Base-by-base conservation (phyloP, 2,329 filamentous ascomycete species). In the Ceratocystis cubensis region DNA sequence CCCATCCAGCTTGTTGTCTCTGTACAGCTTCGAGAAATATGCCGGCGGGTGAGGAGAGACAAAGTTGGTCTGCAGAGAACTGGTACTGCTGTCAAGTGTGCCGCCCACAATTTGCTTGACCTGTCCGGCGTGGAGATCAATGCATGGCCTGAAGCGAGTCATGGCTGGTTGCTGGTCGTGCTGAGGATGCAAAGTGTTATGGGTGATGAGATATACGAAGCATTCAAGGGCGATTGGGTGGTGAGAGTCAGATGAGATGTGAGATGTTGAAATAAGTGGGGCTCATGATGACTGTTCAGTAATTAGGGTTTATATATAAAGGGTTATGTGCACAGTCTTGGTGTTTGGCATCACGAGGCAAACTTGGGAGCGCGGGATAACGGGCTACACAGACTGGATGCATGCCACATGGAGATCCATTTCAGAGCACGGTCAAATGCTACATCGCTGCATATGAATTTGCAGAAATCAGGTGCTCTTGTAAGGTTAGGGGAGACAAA, bases 31-130 rank as follows among this genome's bases (percentile, higher is more conserved):
- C 44, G 92, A 89, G 75, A 90, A 99, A 78, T 96, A 82, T 3
- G 84, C 83, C 1, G 94, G 85, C 8, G 92, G 88, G 69, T 93
- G 86, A 62, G 86, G 83, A 8, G 94, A 96, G 69, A 96, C 88
- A 78, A 91, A 92, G 77, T 99, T 99, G 61, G 93, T 97, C 78
- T 91, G 88, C 66, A 97, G 82, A 66, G 83, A 80, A 5, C 81
- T 75, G 1, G 83, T 83, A 7, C 81, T 75, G 74, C 83, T 83
- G 77, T 88, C 88, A 69, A 99, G 83, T 1, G 94, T 97, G 68
- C 94, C 93, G 71, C 94, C 94, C 50, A 99, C 92, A 71, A 99
- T 99, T 76, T 99, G 94, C 80, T 99, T 99, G 68, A 99, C 94
- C 74, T 93, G 88, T 15, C 94, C 94, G n/a, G 92, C 88, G 76